Evolutionary conservation across 176 grass and related monocot genomes (phyloP).

Genomic region (Guadua angustifolia): DNA sequence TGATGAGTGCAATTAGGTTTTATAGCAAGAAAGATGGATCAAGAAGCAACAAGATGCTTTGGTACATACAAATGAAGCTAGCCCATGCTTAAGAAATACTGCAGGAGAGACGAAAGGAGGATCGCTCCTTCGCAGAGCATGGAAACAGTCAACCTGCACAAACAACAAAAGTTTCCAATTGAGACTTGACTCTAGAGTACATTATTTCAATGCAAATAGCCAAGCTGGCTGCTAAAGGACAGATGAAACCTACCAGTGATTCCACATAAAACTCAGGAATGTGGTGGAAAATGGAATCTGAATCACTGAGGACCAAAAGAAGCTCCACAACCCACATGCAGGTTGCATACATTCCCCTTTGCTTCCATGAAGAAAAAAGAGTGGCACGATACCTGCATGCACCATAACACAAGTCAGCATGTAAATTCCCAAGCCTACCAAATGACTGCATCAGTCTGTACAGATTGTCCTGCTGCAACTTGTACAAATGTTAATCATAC

Average conservation of each 20-base stretch:
- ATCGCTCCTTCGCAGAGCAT: slow-evolving; percentile 85
- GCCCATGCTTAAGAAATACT: slow-evolving; percentile 78
- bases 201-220: slow-evolving; percentile 31
- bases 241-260: slow-evolving; percentile 65
- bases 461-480: background rate
- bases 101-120: slow-evolving; percentile 84
- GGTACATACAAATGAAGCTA: slow-evolving; percentile 77
- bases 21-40: slow-evolving; percentile 2
- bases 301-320: slow-evolving; percentile 73
- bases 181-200: background rate
- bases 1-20: background rate
- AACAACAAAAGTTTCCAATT: background rate
- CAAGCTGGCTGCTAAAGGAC: slow-evolving; percentile 15
- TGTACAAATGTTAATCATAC: background rate
- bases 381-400: slow-evolving; percentile 74
- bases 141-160: slow-evolving; percentile 82
- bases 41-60: slow-evolving; percentile 14
- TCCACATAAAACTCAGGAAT: slow-evolving; percentile 91
- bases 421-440: background rate
- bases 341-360: slow-evolving; percentile 92
- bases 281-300: slow-evolving; percentile 57
- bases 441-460: background rate
- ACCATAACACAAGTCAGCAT: background rate
- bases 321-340: slow-evolving; percentile 93
- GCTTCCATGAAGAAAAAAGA: slow-evolving; percentile 87